phyloP scores from a whole-genome alignment of 257 asterid genomes.

The Solanum neorickii region DNA sequence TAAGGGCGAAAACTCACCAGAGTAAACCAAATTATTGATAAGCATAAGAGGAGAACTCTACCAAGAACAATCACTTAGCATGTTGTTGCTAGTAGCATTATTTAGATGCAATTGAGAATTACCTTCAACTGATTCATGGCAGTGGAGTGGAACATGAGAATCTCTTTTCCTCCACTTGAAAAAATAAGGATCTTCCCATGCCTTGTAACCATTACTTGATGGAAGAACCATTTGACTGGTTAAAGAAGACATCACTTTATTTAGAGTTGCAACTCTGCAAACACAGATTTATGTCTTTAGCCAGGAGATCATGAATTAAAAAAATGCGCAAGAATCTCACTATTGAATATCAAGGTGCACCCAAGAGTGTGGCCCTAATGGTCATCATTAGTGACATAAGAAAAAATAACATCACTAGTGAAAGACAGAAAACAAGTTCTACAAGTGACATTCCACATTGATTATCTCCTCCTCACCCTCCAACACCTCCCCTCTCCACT shows the following conservation, averaged over 20 bases:
- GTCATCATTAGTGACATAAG: neutral
- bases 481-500: neutral
- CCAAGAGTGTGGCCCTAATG: neutral
- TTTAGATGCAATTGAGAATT: neutral
- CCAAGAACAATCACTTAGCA: neutral
- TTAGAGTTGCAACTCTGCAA: neutral
- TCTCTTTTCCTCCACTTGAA: constrained; percentile 92
- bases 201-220: constrained; percentile 48
- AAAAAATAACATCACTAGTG: neutral
- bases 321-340: neutral
- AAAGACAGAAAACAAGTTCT: neutral
- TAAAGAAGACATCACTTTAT: constrained; percentile 46
- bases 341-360: neutral
- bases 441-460: neutral
- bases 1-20: neutral
- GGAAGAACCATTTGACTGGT: constrained; percentile 52
- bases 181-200: constrained; percentile 93
- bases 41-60: neutral
- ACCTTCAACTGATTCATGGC: constrained; percentile 97
- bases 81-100: neutral
- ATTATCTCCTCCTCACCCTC: neutral
- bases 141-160: constrained; percentile 77
- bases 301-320: neutral
- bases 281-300: neutral
- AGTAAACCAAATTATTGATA: neutral